Percentiles rank a stretch among this genome's conserved stretches.
phyloP scores from a whole-genome alignment of 768 basidiomycete species.

The Leccinum fibrillosum region DNA sequence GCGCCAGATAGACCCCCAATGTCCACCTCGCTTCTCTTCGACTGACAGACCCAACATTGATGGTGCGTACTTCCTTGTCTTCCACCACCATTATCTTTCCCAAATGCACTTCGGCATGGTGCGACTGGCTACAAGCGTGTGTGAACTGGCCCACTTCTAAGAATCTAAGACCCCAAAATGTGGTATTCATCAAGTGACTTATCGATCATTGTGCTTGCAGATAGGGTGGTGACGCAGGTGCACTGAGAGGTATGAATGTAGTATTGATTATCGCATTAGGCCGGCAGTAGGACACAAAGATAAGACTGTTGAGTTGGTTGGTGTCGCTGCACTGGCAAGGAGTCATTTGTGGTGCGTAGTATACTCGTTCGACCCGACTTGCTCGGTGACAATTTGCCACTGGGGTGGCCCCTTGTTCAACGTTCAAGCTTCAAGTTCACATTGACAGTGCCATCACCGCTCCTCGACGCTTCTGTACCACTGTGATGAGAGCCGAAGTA shows the following conservation, averaged over 20 bases:
- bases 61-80: not conserved
- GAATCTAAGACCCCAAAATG: too few relatives aligned
- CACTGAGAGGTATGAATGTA: not conserved
- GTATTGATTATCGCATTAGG: not conserved
- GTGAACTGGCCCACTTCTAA: not conserved
- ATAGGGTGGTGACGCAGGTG: too few relatives aligned
- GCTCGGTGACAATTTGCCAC: too few relatives aligned
- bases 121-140: not conserved
- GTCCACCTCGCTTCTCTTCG: not conserved
- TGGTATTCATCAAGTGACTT: too few relatives aligned
- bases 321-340: not conserved
- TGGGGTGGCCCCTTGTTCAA: too few relatives aligned
- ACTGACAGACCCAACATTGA: not conserved
- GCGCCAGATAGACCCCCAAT: not conserved
- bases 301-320: not conserved
- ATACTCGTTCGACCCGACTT: too few relatives aligned
- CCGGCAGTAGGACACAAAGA: not conserved
- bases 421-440: too few relatives aligned
- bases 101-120: not conserved
- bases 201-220: too few relatives aligned
- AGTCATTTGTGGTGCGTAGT: too few relatives aligned
- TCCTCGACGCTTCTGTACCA: too few relatives aligned
- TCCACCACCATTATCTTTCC: not conserved
- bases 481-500: too few relatives aligned
- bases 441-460: too few relatives aligned